phyloP scores from a whole-genome alignment of 192 early-diverging fungal genomes.

The Funneliformis mosseae region DNA sequence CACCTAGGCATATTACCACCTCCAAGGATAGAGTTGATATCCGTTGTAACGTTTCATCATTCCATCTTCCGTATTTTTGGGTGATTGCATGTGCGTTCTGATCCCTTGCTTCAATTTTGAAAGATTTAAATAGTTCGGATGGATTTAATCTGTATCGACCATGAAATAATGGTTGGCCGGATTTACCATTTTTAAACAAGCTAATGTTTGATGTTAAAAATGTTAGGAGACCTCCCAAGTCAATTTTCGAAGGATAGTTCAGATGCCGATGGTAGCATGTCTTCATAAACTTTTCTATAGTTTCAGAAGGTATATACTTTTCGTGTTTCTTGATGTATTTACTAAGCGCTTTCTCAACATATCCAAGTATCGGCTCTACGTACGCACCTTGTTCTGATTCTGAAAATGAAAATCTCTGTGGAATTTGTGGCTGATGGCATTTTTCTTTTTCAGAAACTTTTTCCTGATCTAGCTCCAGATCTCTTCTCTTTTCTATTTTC shows the following conservation, averaged over 20 bases:
- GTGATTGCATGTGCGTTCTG: neutral
- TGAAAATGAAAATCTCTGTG: conserved; percentile 25
- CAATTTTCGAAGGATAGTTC: neutral
- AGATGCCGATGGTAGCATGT: conserved; percentile 10
- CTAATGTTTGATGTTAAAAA: conserved; percentile 11
- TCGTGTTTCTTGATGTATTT: conserved; percentile 10
- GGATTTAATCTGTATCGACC: neutral
- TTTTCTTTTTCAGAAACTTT: too few species aligned
- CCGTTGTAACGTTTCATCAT: neutral
- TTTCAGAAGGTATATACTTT: conserved; percentile 10
- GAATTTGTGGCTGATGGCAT: neutral
- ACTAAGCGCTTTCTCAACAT: conserved; percentile 12
- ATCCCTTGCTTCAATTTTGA: neutral
- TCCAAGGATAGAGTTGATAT: neutral
- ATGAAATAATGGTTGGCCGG: conserved; percentile 16
- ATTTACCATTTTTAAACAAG: conserved; percentile 11
- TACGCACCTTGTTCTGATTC: conserved; percentile 19
- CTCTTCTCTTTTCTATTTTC: neutral
- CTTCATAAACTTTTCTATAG: neutral
- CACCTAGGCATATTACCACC: neutral
- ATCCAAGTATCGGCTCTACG: conserved; percentile 10
- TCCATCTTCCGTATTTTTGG: conserved; percentile 3
- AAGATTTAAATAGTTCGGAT: neutral
- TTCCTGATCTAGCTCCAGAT: neutral
- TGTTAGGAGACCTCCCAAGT: conserved; percentile 8